Conservation (phyloP, 306 rosid genomes). For the Cucurbita maxima region DNA sequence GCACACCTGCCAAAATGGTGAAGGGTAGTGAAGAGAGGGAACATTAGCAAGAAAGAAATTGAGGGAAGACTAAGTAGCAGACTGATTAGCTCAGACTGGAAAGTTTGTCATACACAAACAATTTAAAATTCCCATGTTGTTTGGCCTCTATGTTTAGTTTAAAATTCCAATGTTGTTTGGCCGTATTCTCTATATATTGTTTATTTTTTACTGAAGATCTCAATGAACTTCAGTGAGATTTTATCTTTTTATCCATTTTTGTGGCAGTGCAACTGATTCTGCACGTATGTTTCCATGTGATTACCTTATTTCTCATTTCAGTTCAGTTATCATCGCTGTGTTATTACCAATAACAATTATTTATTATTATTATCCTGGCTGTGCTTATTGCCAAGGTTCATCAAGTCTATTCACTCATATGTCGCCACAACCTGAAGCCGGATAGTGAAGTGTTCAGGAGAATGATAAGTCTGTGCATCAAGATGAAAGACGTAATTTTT, state of each 20-base stretch:
- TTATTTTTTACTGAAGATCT: neutral
- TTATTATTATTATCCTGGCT: neutral
- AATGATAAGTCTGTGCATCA: slow-evolving; percentile 45
- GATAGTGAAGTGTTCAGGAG: slow-evolving; percentile 47
- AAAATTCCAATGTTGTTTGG: neutral
- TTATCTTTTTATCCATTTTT: neutral
- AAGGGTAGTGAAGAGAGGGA: neutral
- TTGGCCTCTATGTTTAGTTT: neutral
- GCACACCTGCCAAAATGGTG: neutral
- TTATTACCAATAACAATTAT: neutral
- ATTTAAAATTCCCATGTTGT: neutral
- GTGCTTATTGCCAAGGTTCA: slow-evolving; percentile 31
- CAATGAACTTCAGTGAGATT: neutral
- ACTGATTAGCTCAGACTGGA: neutral
- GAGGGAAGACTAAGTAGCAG: neutral
- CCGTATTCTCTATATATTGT: neutral
- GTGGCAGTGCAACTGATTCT: neutral
- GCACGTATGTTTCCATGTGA: neutral
- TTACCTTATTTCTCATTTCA: neutral
- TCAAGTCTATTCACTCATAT: slow-evolving; percentile 42
- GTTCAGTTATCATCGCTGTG: neutral
- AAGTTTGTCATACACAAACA: neutral
- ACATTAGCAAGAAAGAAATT: neutral
- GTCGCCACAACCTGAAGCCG: slow-evolving; percentile 25
- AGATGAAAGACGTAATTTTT: slow-evolving; percentile 63